Base-by-base conservation (phyloP, 129 eudicot species). In the Tagetes erecta region DNA sequence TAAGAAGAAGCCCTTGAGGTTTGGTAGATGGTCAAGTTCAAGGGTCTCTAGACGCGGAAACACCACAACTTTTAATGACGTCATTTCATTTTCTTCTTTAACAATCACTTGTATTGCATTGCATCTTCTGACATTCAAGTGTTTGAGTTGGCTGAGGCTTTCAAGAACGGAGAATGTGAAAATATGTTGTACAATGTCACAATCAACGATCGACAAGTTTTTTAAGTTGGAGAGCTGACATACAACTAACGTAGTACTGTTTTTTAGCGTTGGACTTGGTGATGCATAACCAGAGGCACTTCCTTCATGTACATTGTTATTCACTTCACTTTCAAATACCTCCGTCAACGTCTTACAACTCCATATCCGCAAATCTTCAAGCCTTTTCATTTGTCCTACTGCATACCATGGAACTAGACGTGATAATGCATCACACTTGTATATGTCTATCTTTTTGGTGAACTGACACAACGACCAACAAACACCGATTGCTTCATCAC, bases 121-220 rank as follows among this genome's bases (percentile, higher is more conserved):
- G 72, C 55, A 67, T 1, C 3, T 4, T 1, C 1, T 2, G 8
- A 67, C 55, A 1, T 0, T 45, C 39, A 27, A 67, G 7, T 1
- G 0, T 45, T 67, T 4, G 20, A 67, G 72, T 45, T 67, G 35
- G 3, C 11, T 67, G 40, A 67, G 72, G 72, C 56, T 67, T 44
- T 44, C 40, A 3, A 67, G 55, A 42, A 55, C 1, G 1, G 55
- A 44, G 40, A 42, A 42, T 67, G 56, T 42, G 39, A 67, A 45
- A 27, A 47, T 11, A 50, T 47, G 13, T 34, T 1, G 2, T 1
- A 69, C 7, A 69, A 69, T 45, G 42, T 31, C 41, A 45, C 58
- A 68, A 0, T 10, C 0, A 7, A 0, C 1, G 37, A 66, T 66
- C 3, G 0, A 0, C 38, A 66, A n/a, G 1, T 0, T 1, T 66